These are phyloP conservation scores for Malus domestica DNA, from an alignment of 306 rosid genomes.

Conservation along the genomic window DNA sequence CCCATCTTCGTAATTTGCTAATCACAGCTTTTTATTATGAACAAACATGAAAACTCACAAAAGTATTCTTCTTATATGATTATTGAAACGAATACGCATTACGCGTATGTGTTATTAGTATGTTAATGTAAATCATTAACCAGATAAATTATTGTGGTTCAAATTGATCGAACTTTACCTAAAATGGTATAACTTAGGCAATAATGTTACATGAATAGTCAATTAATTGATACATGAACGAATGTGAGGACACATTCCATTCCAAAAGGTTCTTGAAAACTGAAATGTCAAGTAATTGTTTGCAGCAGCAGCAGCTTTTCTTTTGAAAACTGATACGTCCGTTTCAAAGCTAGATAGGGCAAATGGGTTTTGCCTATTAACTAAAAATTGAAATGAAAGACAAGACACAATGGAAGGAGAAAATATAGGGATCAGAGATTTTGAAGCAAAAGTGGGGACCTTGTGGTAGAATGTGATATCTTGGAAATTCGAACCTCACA, in stretches of 20 bases:
- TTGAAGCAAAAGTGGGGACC: neutral
- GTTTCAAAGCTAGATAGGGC: slow-evolving; percentile 21
- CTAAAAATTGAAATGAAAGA: slow-evolving; percentile 27
- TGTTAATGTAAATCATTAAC: no score
- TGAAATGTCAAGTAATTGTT: slow-evolving; percentile 12
- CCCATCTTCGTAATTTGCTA: no score
- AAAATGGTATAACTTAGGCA: neutral
- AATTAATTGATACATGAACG: neutral
- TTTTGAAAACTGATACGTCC: slow-evolving; percentile 29
- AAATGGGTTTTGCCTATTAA: slow-evolving; percentile 14
- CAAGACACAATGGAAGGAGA: slow-evolving; percentile 37
- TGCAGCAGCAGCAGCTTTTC: neutral
- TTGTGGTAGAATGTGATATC: neutral
- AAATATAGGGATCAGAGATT: slow-evolving; percentile 1
- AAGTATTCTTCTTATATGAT: neutral
- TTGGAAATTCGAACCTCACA: neutral
- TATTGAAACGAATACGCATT: no score
- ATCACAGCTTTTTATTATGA: neutral
- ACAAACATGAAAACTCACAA: neutral
- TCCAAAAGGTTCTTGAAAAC: slow-evolving; percentile 5
- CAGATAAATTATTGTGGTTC: neutral
- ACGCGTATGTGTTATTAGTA: no score
- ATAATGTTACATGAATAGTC: neutral
- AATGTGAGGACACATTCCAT: neutral
- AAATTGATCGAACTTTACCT: neutral